Evolutionary conservation across 768 basidiomycete species (phyloP), one percentile per base, ranked within the genome.

Genomic region (Tulasnella calospora): DNA sequence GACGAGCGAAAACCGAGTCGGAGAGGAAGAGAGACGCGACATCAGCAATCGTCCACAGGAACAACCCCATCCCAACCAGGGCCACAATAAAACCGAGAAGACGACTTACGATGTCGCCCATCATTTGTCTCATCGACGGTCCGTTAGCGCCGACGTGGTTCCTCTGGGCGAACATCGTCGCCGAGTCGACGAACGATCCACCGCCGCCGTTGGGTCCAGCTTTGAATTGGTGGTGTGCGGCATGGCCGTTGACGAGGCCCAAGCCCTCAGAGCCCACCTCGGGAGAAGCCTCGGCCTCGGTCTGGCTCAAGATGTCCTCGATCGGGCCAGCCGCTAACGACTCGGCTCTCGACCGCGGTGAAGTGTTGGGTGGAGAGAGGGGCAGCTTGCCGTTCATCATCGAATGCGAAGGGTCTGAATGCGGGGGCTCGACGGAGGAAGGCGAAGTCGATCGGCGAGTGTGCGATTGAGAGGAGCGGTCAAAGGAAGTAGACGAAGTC

Each of bases 261-360:
- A 71, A 71, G 2, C 40, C 40, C 6, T 76, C 75, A 33, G 67
- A 70, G 12, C 76, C 79, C 21, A 71, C 78, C 19, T 78, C 81
- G 7, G 80, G 80, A 3, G 79, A 76, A 17, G 80, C 81, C 13
- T 82, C 82, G 27, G 79, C 80, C 3, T 81, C 81, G 7, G 81
- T 82, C 15, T 82, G 82, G 30, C 77, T 81, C 21, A 77, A 71
- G 9, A 81, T 82, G 35, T 84, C 83, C 38, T 79, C 81, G 35
- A 80, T 81, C 27, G 82, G 75, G 38, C 81, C 78, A 36, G 46
- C 27, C 40, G 77, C 76, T 47, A 79, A 23, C 47, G 76, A 69
- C 19, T 55, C n/a, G 12, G 51, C 33, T 78, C 27, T 61, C 36
- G 23, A 70, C 69, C 36, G 35, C 15, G 77, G 77, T 30, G 77